Evolutionary conservation across 1,139 yeast genomes (phyloP), one percentile per base, ranked within the genome.

Genomic region (Zygoascus hellenicus): DNA sequence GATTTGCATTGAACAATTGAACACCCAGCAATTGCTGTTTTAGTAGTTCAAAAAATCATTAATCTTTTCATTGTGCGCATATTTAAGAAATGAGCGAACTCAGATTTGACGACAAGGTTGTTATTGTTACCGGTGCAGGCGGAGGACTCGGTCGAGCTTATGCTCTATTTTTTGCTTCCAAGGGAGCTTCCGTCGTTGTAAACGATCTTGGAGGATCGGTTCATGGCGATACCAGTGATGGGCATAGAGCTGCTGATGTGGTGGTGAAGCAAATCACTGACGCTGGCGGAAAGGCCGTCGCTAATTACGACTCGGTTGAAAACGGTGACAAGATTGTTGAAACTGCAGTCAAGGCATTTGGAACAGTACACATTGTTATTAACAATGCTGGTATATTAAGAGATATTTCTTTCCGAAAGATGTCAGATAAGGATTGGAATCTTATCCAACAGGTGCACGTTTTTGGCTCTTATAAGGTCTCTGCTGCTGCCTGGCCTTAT

Each of bases 321-420:
- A 70, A 77, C 57, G 96, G 97, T 51, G 95, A 81, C 51, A 84
- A 81, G 63, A 88, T 92, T 58, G 77, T 92, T 56, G 79, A 85
- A 61, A 83, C 95, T 33, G 97, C 97, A 1, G 78, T 90, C 57
- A 80, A 85, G 60, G 78, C 78, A 49, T 92, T 85, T 61, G 97
- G 97, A 48, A 78, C 94, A 26, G 90, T 92, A 48, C 97, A 92
- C 70, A 71, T 92, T 49, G 74, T 92, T 55, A 80, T 92, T 63
- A 92, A 92, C 74, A 92, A 92, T 64, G 98, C 97, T 19, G 98
- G 97, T 48, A 89, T 92, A 54, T 74, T 92, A 63, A 80, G 96
- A 63, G 80, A 76, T 53, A 64, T 69, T 39, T 65, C 80, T 5
- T 74, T 78, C 64, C 83, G 82, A 67, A 90, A 89, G 63, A 86